A percentile compares a stretch with the other conserved stretches of the same genome.
These are phyloP conservation scores for Fusarium temperatum DNA, from an alignment of 2,329 filamentous ascomycete species.

Conservation along the genomic window DNA sequence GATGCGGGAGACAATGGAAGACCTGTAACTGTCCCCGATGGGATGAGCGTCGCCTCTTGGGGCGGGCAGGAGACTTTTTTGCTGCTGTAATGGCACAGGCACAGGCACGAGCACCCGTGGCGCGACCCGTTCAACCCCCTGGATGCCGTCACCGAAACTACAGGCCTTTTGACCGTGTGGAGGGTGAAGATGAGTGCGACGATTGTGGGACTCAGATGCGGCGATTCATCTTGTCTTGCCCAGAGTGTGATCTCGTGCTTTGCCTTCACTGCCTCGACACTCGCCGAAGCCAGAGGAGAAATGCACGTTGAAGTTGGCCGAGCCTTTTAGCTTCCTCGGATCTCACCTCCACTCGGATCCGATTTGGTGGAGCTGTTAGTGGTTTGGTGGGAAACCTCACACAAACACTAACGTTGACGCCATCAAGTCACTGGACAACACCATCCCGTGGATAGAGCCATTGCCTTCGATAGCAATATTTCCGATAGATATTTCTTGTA, in stretches of 20 bases:
- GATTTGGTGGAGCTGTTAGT: slow-evolving; percentile 22
- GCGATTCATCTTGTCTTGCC: neutral
- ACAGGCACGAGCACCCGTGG: neutral
- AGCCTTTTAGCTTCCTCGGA: neutral
- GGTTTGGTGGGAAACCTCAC: neutral
- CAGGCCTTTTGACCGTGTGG: fast-evolving
- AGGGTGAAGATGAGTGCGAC: fast-evolving
- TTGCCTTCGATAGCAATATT: neutral
- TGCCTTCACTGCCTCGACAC: neutral
- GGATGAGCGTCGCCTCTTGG: neutral
- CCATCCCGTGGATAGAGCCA: slow-evolving; percentile 2
- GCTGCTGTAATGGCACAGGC: too few relatives aligned
- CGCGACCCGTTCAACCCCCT: neutral
- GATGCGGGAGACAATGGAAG: fast-evolving
- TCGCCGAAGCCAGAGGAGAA: neutral
- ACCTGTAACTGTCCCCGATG: neutral
- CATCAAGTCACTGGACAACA: slow-evolving; percentile 25
- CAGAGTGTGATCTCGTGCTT: fast-evolving
- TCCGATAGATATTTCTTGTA: neutral
- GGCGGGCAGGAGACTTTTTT: too few relatives aligned
- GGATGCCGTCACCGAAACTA: neutral
- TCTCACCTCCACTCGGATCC: neutral
- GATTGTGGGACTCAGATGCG: neutral
- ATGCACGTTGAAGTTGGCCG: neutral
- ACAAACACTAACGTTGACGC: slow-evolving; percentile 35